Evolutionary conservation across 2,329 filamentous ascomycete species (phyloP).

Genomic region (Venturia effusa): DNA sequence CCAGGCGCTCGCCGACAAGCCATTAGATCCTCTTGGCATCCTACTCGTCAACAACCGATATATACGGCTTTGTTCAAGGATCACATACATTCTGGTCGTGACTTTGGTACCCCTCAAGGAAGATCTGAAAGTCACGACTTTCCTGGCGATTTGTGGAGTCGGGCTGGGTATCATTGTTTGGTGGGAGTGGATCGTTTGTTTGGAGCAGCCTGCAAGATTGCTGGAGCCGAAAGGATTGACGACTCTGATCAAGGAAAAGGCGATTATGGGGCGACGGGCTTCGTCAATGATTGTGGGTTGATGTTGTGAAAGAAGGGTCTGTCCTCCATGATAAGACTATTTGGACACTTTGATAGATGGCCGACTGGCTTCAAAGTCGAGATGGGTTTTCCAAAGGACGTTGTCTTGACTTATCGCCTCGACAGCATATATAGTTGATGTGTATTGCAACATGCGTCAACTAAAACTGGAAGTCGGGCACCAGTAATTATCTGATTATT

Average conservation of each 20-base stretch:
- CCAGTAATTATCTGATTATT: too few species aligned
- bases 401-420: too few species aligned
- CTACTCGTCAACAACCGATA: slow-evolving; percentile 14
- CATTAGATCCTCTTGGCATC: slow-evolving; percentile 12
- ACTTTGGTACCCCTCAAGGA: neutral
- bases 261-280: neutral
- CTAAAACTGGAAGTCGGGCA: too few species aligned
- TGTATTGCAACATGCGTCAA: too few species aligned
- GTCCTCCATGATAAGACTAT: too few species aligned
- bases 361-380: too few species aligned
- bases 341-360: too few species aligned
- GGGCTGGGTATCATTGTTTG: neutral
- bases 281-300: neutral
- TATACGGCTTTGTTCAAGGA: slow-evolving; percentile 11
- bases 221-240: slow-evolving; percentile 7
- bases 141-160: neutral
- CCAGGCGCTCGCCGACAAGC: slow-evolving; percentile 13
- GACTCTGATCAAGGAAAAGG: neutral
- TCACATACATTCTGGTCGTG: neutral
- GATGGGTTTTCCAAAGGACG: too few species aligned
- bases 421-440: too few species aligned
- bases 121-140: neutral
- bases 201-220: slow-evolving; percentile 3
- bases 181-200: slow-evolving; percentile 4
- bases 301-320: too few species aligned